These are phyloP conservation scores for Chytriomyces sp. DNA, from an alignment of 192 early-diverging fungal species.

Conservation along the genomic window DNA sequence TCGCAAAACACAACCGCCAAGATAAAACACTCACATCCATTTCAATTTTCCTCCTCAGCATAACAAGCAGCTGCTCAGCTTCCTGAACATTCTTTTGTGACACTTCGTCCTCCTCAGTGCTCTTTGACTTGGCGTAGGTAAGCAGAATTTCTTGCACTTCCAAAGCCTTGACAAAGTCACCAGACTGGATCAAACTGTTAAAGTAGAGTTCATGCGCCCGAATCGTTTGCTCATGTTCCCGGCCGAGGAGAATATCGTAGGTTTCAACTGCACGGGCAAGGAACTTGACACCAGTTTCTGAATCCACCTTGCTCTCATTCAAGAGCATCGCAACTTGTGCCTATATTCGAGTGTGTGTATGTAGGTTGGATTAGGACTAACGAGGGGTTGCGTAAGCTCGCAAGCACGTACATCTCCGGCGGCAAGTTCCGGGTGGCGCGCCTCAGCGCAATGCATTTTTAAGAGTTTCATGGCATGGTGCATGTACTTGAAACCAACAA, in stretches of 20 bases:
- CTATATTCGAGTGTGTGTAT: constrained; percentile 29
- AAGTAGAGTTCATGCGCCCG: constrained; percentile 76
- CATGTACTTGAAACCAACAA: constrained; percentile 77
- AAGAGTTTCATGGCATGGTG: constrained; percentile 82
- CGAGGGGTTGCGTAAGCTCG: too few relatives aligned
- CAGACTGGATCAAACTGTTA: constrained; percentile 68
- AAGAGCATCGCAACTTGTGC: constrained; percentile 79
- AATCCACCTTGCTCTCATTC: constrained; percentile 63
- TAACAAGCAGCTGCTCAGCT: constrained; percentile 18
- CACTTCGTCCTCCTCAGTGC: constrained; percentile 67
- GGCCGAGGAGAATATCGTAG: constrained; percentile 69
- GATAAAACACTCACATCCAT: constrained; percentile 27
- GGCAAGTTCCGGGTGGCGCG: constrained; percentile 79
- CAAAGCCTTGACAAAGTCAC: constrained; percentile 79
- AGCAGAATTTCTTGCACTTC: constrained; percentile 72
- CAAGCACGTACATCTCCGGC: constrained; percentile 70
- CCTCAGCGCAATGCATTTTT: constrained; percentile 75
- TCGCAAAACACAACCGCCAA: too few relatives aligned
- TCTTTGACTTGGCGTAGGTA: constrained; percentile 60
- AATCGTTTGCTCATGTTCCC: constrained; percentile 72
- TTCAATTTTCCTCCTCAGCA: constrained; percentile 28
- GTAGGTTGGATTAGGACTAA: constrained; percentile 4
- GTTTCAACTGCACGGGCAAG: constrained; percentile 73
- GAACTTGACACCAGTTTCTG: constrained; percentile 67
- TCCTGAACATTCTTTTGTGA: constrained; percentile 61